Evolutionary conservation across 2,329 filamentous ascomycete species (phyloP), one percentile per base, ranked within the genome.

Genomic region (Fusarium palustre): DNA sequence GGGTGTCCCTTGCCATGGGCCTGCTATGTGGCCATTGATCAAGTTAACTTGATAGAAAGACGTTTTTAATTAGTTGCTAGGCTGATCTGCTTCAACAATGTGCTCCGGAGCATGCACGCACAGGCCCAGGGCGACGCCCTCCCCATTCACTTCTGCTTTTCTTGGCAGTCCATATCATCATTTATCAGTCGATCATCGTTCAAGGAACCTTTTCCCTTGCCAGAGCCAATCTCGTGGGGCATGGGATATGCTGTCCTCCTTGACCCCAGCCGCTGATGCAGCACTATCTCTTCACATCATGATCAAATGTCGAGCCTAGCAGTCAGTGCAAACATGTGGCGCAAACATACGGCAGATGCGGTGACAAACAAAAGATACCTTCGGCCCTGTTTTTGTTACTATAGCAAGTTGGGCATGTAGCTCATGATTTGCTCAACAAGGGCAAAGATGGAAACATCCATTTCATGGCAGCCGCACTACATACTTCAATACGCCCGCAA

Each of bases 181-280:
- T 73, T 58, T 69, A 69, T 74, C 69, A 61, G 71, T 59, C 64
- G 71, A 74, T 74, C 71, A 65, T 65, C 54, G 39, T 65, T 68
- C 64, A 64, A 60, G 68, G 66, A 59, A 55, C 42, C 55, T 52
- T 50, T 57, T 39, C 45, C 59, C 64, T 55, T 62, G 47, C 70
- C 64, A 72, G 62, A 72, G 69, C 69, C 71, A 74, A 74, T 74
- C 62, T 72, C 49, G 59, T 53, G 59, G 57, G 57, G 59, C 46
- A 36, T 39, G 46, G 49, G 49, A 38, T 47, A 42, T 43, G 36
- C 55, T 45, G 43, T 65, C 46, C 60, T 48, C 46, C 46, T 24
- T 42, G 33, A 25, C 46, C 50, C 46, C 49, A 48, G 47, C 24
- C 30, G 30, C 42, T 41, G 8, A 38, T 38, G 58, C 36, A 30